Evolutionary conservation across 2,329 filamentous ascomycete genomes (phyloP), one percentile per base, ranked within the genome.

Genomic region (Ascochyta clinopodiicola): DNA sequence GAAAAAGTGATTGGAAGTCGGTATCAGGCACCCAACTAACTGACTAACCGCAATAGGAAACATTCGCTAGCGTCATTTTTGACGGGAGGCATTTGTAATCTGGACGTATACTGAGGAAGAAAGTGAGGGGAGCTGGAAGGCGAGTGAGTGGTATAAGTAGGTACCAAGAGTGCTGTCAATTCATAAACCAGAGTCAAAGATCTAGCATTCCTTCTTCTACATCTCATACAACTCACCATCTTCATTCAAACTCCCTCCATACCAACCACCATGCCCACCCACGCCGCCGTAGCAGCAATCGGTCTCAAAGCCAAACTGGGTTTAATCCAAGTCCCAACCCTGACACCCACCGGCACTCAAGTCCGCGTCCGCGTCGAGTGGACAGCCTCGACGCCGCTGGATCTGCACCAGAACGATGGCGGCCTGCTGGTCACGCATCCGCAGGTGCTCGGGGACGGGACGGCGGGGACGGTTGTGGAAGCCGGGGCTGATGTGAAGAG

Each of bases 331-430:
- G 69, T 79, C 3, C 71, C 75, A 1, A 78, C 76, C 6, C 51
- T 71, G 4, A 51, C 55, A 13, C 75, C 75, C 1, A 53, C 37
- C 13, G 60, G 44, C 10, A 77, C 80, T 32, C 81, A 88, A 69
- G 79, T 86, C 31, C 77, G 81, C 15, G 72, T 88, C 36, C 79
- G 77, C 24, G 81, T 85, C 9, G 74, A 81, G 53, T 88, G 83
- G 82, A 85, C 84, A 2, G 80, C 84, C 2, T 86, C 85, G 1
- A 85, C 83, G 1, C 86, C 86, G 0, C 75, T 88, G 0, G 84
- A 88, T 61, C 74, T 88, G 6, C 86, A 88, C 70, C 81, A 84
- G 55, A 82, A 84, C 39, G 84, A 87, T 62, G 84, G 85, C 32
- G 84, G 83, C 0, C 74, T 88, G 0, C 67, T 86, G 12, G 77